phyloP scores from a whole-genome alignment of 2,329 filamentous ascomycete genomes.

The Plectosphaerella sp. region DNA sequence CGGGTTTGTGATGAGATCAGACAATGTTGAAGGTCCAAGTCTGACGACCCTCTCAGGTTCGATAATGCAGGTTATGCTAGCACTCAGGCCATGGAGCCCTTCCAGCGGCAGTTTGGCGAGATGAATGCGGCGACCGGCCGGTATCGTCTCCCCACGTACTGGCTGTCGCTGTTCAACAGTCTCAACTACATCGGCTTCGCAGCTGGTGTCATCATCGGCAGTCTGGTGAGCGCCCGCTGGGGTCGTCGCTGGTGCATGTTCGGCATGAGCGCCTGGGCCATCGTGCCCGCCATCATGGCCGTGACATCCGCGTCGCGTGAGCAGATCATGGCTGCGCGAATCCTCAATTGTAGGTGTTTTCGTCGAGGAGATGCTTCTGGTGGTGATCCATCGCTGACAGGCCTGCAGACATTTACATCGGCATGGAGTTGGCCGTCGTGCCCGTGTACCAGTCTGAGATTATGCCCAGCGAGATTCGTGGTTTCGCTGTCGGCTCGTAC shows the following conservation, averaged over 20 bases:
- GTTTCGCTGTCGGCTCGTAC: slow-evolving; percentile 27
- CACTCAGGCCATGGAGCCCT: slow-evolving; percentile 31
- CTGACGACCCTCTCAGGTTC: background rate
- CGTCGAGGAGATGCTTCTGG: background rate
- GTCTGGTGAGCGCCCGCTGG: slow-evolving; percentile 20
- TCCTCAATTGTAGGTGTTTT: slow-evolving; percentile 21
- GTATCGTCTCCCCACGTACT: slow-evolving; percentile 19
- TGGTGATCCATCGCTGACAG: background rate
- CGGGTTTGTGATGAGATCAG: background rate
- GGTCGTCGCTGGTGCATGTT: slow-evolving; percentile 31
- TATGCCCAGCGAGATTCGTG: slow-evolving; percentile 21
- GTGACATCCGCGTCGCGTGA: slow-evolving; percentile 21
- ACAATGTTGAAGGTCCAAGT: too few relatives aligned
- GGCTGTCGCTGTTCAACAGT: slow-evolving; percentile 30
- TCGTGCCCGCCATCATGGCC: slow-evolving; percentile 24
- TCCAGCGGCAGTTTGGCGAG: slow-evolving; percentile 25
- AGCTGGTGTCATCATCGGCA: slow-evolving; percentile 17
- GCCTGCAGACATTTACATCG: slow-evolving; percentile 24
- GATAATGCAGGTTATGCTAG: slow-evolving; percentile 20
- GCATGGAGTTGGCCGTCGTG: slow-evolving; percentile 31
- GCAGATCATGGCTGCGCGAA: slow-evolving; percentile 27
- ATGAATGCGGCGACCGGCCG: slow-evolving; percentile 15
- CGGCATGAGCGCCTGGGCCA: slow-evolving; percentile 28
- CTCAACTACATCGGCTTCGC: slow-evolving; percentile 27
- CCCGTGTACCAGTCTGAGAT: slow-evolving; percentile 30